Percentiles rank a stretch among this genome's conserved stretches.
These are phyloP conservation scores for Irpex lacteus DNA, from an alignment of 1,284 basidiomycete genomes.

Conservation along the genomic window DNA sequence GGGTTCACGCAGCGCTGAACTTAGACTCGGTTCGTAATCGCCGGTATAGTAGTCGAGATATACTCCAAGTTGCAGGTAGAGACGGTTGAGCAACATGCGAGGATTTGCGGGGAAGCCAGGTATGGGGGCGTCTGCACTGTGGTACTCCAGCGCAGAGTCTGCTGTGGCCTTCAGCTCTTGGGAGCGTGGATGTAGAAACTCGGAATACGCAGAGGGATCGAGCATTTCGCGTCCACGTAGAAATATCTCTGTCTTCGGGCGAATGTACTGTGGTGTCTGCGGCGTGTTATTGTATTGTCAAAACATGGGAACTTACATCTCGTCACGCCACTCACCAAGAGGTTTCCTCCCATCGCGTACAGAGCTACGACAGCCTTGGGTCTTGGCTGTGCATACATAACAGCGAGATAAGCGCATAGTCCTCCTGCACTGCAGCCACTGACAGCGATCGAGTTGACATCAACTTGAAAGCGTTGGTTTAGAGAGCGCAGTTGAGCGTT, in stretches of 20 bases:
- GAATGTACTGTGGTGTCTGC: slow-evolving; percentile 38
- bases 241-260: slow-evolving; percentile 37
- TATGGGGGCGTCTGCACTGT: slow-evolving; percentile 39
- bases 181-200: slow-evolving; percentile 32
- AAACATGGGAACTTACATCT: too few relatives aligned
- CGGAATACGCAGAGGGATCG: slow-evolving; percentile 28
- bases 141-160: slow-evolving; percentile 48
- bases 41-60: slow-evolving; percentile 64
- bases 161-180: slow-evolving; percentile 29
- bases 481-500: slow-evolving; percentile 19
- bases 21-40: slow-evolving; percentile 50
- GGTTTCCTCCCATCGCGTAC: slow-evolving; percentile 63
- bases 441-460: slow-evolving; percentile 46
- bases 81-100: slow-evolving; percentile 54
- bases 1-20: slow-evolving; percentile 33
- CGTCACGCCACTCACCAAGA: slow-evolving; percentile 38
- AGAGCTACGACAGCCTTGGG: slow-evolving; percentile 54
- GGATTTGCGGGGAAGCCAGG: slow-evolving; percentile 61
- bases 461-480: slow-evolving; percentile 26
- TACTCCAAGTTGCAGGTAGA: slow-evolving; percentile 57
- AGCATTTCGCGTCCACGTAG: slow-evolving; percentile 39
- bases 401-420: slow-evolving; percentile 61
- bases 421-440: slow-evolving; percentile 63
- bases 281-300: not conserved
- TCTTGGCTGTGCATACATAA: slow-evolving; percentile 45